Evolutionary conservation across 768 basidiomycete genomes (phyloP).

Genomic region (Lactarius psammicola): DNA sequence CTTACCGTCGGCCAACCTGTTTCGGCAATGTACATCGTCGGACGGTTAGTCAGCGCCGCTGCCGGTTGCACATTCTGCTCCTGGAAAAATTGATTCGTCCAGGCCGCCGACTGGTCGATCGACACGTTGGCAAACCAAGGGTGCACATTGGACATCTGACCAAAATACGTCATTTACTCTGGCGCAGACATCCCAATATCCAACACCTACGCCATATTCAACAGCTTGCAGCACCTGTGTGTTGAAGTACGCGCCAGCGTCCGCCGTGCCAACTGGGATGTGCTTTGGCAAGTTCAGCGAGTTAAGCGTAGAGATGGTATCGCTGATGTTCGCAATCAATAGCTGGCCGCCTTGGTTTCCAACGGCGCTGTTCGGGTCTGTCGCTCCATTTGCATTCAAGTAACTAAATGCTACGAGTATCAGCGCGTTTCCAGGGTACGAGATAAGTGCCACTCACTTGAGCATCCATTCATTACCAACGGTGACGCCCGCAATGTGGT

Average conservation of each 20-base stretch:
- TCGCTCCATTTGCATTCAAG: constrained; percentile 47
- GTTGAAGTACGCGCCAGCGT: constrained; percentile 87
- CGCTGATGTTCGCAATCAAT: constrained; percentile 63
- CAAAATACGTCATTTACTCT: constrained; percentile 64
- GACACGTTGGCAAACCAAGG: constrained; percentile 89
- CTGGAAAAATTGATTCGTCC: constrained; percentile 82
- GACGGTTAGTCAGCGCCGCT: constrained; percentile 58
- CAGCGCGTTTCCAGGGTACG: neutral
- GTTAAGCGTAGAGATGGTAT: constrained; percentile 56
- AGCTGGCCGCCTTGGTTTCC: constrained; percentile 64
- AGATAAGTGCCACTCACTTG: constrained; percentile 46
- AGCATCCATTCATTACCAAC: constrained; percentile 93
- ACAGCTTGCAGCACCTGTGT: constrained; percentile 57
- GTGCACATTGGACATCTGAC: constrained; percentile 85
- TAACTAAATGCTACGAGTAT: constrained; percentile 44
- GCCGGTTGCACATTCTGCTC: constrained; percentile 61
- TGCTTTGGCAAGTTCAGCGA: constrained; percentile 56
- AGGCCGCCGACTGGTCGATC: constrained; percentile 64
- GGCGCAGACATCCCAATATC: constrained; percentile 47
- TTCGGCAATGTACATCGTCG: constrained; percentile 89
- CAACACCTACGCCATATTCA: constrained; percentile 63
- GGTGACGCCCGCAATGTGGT: constrained; percentile 74
- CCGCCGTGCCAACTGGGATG: constrained; percentile 74
- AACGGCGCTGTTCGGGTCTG: constrained; percentile 54
- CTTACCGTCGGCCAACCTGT: constrained; percentile 81